Percentiles rank a stretch among this genome's conserved stretches.
Evolutionary conservation across 1,284 basidiomycete species (phyloP).

Genomic region (Taiwanofungus camphoratus): DNA sequence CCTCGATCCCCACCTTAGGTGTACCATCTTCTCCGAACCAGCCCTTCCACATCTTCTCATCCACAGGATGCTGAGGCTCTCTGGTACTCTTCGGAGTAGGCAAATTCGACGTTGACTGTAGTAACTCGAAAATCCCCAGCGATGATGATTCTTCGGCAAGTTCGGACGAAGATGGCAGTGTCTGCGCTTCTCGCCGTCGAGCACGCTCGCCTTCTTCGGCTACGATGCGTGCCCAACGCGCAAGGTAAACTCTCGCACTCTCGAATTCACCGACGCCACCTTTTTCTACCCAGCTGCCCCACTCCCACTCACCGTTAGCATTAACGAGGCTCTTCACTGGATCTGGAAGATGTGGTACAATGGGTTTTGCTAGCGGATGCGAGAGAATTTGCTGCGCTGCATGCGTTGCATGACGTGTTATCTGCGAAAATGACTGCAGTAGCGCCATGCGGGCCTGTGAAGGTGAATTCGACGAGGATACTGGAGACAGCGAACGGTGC

Average conservation of each 20-base stretch:
- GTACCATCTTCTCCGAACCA: conserved; percentile 72
- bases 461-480: conserved; percentile 37
- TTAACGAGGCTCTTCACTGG: conserved; percentile 85
- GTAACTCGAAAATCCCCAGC: conserved; percentile 84
- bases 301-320: conserved; percentile 78
- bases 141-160: conserved; percentile 65
- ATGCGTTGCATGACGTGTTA: conserved; percentile 84
- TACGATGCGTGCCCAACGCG: conserved; percentile 93
- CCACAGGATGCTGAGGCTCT: conserved; percentile 66
- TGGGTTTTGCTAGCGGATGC: conserved; percentile 90
- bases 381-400: conserved; percentile 90
- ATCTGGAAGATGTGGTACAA: conserved; percentile 89
- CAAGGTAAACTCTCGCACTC: conserved; percentile 92
- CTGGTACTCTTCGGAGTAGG: conserved; percentile 72
- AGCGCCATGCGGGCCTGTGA: conserved; percentile 73
- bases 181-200: conserved; percentile 69
- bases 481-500: conserved; percentile 62
- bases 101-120: conserved; percentile 73
- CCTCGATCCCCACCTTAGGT: conserved; percentile 59
- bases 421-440: conserved; percentile 82
- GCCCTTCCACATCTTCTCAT: conserved; percentile 59
- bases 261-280: conserved; percentile 92
- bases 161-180: conserved; percentile 44
- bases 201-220: conserved; percentile 93
- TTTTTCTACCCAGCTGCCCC: conserved; percentile 82